A percentile compares a stretch with the other conserved stretches of the same genome.
Conservation (phyloP, 257 asterid genomes). For the Solanum ossicruentum region DNA sequence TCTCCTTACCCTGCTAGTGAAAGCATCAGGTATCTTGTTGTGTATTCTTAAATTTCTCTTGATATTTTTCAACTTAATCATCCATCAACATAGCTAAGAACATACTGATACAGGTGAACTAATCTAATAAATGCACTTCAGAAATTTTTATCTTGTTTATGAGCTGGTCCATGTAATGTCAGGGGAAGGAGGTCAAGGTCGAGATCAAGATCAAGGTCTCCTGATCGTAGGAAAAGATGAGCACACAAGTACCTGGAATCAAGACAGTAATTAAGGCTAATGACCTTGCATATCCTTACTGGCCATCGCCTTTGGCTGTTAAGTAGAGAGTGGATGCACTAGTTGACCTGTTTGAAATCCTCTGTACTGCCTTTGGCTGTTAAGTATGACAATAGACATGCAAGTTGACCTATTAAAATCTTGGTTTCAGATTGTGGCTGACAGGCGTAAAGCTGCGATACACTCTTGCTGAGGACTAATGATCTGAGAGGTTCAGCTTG, state of each 20-base stretch:
- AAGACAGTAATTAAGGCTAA: background rate
- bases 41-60: slow-evolving; percentile 9
- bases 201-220: slow-evolving; percentile 74
- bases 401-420: background rate
- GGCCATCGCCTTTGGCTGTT: background rate
- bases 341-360: background rate
- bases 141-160: background rate
- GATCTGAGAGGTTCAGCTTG: background rate
- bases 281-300: background rate
- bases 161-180: slow-evolving; percentile 21
- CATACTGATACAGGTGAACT: slow-evolving; percentile 60
- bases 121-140: background rate
- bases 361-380: background rate
- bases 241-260: background rate
- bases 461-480: background rate
- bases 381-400: background rate
- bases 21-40: slow-evolving; percentile 56
- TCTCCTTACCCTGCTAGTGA: slow-evolving; percentile 92
- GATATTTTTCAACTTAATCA: slow-evolving; percentile 6
- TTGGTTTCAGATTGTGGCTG: background rate
- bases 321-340: background rate
- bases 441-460: background rate
- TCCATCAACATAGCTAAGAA: slow-evolving; percentile 10
- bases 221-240: slow-evolving; percentile 48
- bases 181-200: slow-evolving; percentile 62